Evolutionary conservation across 1,139 yeast genomes (phyloP).

Genomic region (Suhomyces wounanorum): DNA sequence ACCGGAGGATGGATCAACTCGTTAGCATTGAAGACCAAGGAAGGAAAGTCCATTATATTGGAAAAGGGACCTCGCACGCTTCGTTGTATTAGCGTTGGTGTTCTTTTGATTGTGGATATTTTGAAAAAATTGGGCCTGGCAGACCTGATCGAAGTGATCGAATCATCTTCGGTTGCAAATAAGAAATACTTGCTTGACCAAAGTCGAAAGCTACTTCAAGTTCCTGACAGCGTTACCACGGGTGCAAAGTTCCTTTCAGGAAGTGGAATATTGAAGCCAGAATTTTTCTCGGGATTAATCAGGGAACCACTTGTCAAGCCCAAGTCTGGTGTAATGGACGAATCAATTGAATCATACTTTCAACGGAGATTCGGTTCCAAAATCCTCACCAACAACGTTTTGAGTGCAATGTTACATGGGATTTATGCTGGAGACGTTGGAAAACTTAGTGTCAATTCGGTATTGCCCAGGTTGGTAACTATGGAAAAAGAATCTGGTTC

Average conservation of each 20-base stretch:
- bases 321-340: slow-evolving; percentile 48
- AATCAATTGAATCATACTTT: slow-evolving; percentile 68
- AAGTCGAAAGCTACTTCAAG: slow-evolving; percentile 45
- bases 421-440: slow-evolving; percentile 85
- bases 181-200: slow-evolving; percentile 57
- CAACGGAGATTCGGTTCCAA: slow-evolving; percentile 66
- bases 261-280: slow-evolving; percentile 37
- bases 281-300: slow-evolving; percentile 35
- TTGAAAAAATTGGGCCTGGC: slow-evolving; percentile 45
- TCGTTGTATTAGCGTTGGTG: slow-evolving; percentile 69
- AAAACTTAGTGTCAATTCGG: slow-evolving; percentile 63
- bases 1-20: slow-evolving; percentile 85
- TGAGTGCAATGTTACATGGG: slow-evolving; percentile 86
- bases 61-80: slow-evolving; percentile 81
- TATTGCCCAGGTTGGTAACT: slow-evolving; percentile 52
- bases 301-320: slow-evolving; percentile 42
- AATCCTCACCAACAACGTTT: slow-evolving; percentile 57
- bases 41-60: slow-evolving; percentile 30
- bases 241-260: slow-evolving; percentile 40
- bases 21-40: slow-evolving; percentile 19
- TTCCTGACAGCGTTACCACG: slow-evolving; percentile 49
- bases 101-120: slow-evolving; percentile 60
- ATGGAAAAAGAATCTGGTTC: slow-evolving; percentile 67
- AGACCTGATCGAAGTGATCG: slow-evolving; percentile 52
- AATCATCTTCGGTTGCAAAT: slow-evolving; percentile 54